phyloP scores from a whole-genome alignment of 169 alveolate species.

The Eimeria necatrix region DNA sequence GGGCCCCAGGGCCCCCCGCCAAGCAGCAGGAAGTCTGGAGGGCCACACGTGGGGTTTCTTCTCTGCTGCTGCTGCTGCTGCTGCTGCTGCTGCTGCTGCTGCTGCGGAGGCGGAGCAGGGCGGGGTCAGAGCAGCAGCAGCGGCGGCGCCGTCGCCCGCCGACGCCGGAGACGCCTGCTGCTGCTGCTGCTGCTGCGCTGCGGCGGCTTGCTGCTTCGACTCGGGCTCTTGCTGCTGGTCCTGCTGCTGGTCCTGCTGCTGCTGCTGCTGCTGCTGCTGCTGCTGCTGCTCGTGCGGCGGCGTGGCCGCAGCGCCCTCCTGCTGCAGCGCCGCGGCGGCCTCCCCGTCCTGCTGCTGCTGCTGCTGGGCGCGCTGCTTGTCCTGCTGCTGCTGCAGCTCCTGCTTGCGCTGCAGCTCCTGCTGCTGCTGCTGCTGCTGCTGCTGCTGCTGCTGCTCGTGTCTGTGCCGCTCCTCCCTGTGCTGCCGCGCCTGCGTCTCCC shows the following conservation, averaged over 20 bases:
- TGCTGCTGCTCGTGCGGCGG: not conserved
- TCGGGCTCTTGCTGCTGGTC: not conserved
- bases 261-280: slow-evolving; percentile 16
- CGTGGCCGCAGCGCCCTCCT: too few species aligned
- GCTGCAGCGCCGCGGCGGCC: not conserved
- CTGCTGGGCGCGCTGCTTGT: not conserved
- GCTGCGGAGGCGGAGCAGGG: not conserved
- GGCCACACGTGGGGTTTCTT: not conserved
- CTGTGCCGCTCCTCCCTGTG: not conserved
- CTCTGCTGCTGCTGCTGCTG: slow-evolving; percentile 41
- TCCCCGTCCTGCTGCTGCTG: slow-evolving; percentile 14
- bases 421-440: not conserved
- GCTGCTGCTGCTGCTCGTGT: slow-evolving; percentile 29
- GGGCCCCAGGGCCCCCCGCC: slow-evolving; percentile 12
- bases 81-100: slow-evolving; percentile 47
- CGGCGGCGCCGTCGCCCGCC: not conserved
- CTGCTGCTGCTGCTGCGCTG: slow-evolving; percentile 17
- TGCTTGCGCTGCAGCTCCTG: not conserved
- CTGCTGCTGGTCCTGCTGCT: not conserved
- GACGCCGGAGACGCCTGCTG: not conserved
- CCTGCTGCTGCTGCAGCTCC: not conserved
- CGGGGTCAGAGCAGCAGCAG: not conserved
- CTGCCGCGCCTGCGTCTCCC: slow-evolving; percentile 6
- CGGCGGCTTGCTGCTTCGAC: not conserved
- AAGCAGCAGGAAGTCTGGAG: not conserved